Percentiles rank a stretch among this genome's conserved stretches.
Evolutionary conservation across 305 asterid species (phyloP).

Genomic region (Euphrasia arctica): DNA sequence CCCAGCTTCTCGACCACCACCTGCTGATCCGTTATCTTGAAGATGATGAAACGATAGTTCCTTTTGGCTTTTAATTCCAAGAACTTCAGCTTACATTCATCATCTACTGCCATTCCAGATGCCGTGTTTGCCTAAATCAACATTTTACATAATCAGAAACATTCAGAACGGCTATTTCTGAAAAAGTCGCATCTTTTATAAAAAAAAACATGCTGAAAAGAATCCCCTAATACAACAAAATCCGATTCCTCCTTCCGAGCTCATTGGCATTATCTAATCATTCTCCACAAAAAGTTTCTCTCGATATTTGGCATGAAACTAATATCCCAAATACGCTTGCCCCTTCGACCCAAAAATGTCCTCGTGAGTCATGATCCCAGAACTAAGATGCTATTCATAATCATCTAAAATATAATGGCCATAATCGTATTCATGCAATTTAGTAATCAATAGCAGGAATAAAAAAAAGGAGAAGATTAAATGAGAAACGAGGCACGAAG

Average conservation of each 20-base stretch:
- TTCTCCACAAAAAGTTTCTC: not conserved
- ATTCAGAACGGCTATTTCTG: no score
- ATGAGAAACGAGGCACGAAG: not conserved
- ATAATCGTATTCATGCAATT: constrained; percentile 13
- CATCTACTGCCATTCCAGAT: constrained; percentile 61
- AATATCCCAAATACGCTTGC: not conserved
- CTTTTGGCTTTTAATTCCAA: constrained; percentile 43
- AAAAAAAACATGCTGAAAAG: no score
- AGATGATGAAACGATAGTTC: constrained; percentile 49
- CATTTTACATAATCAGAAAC: no score
- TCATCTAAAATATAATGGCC: not conserved
- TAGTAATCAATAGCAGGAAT: not conserved
- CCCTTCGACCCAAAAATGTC: no score
- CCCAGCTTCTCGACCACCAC: constrained; percentile 58
- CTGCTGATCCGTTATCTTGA: constrained; percentile 49
- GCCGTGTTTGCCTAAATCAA: constrained; percentile 45
- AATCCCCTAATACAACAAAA: no score
- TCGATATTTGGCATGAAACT: not conserved
- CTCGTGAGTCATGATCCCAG: not conserved
- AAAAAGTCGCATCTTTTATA: no score
- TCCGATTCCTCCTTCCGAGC: no score
- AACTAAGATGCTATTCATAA: constrained; percentile 2
- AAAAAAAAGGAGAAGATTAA: not conserved
- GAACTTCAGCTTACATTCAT: constrained; percentile 58
- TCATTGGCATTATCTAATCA: no score